Evolutionary conservation across 2,329 filamentous ascomycete species (phyloP), one percentile per base, ranked within the genome.

Genomic region (Verticillium longisporum): DNA sequence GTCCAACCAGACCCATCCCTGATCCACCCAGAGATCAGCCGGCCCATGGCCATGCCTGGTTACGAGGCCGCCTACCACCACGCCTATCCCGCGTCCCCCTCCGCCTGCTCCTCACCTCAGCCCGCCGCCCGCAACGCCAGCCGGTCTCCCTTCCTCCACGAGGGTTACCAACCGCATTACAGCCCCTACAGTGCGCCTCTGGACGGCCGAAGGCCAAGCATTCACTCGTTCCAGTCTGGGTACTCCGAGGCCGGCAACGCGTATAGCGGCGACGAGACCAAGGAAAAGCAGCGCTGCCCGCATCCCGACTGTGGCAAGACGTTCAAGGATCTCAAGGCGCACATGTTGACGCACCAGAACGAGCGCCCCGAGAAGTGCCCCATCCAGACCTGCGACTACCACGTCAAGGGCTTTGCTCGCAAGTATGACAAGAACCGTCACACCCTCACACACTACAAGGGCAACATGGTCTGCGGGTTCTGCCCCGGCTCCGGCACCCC

Each of bases 381-480:
- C 1, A 97, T 97, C 67, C 82, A 89, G 61, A 95, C 88, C 0
- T 97, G 93, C 79, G 92, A 96, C 70, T 97, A 97, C 76, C 89
- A 96, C 78, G 79, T 84, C 70, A 97, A 97, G 77, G 93, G 93
- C 4, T 97, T 97, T 71, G 92, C 93, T 11, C 84, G 93, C 68
- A 97, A 97, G 77, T 97, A 97, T 72, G 93, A 97, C 80, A 96
- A 96, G 83, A 97, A 97, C 77, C 82, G 93, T 55, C 93, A 97
- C 74, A 96, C 92, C 6, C 77, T 97, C 64, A 97, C 93, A 5
- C 93, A 97, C 74, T 97, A 97, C 83, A 97, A 97, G 78, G 93
- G 93, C 50, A 97, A 91, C 57, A 97, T 97, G 93, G 91, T 97
- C 31, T 97, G 93, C 72, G 92, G 92, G 34, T 97, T 97, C 78